Percentiles rank a stretch among this genome's conserved stretches.
Evolutionary conservation across 306 rosid species (phyloP).

Genomic region (Cicer bijugum): DNA sequence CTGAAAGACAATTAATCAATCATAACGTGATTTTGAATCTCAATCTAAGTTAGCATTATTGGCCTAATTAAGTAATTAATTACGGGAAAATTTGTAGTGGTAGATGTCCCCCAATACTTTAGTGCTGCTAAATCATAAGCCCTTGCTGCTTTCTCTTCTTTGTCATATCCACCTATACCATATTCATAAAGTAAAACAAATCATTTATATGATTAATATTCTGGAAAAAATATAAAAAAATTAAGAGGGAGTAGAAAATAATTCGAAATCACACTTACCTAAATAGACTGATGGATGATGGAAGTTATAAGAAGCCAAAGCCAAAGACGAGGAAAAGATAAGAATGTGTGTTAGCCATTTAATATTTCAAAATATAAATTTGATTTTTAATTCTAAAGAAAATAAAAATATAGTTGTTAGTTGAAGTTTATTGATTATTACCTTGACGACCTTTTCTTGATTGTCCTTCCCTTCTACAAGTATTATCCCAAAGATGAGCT

Average conservation of each 20-base stretch:
- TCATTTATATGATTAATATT: neutral
- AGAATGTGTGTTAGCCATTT: neutral
- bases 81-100: conserved; percentile 87
- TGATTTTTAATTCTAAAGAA: neutral
- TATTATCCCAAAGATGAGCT: conserved; percentile 95
- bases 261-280: conserved; percentile 49
- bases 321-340: neutral
- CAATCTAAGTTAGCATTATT: neutral
- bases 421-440: conserved; percentile 27
- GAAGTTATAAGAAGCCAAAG: neutral
- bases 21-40: neutral
- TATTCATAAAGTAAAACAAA: neutral
- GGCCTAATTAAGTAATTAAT: neutral
- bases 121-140: conserved; percentile 92
- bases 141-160: conserved; percentile 95
- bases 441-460: conserved; percentile 76
- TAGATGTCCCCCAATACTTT: conserved; percentile 90
- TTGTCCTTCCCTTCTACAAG: conserved; percentile 87
- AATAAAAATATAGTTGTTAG: neutral
- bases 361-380: neutral
- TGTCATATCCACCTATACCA: conserved; percentile 81
- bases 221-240: neutral
- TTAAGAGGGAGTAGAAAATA: neutral
- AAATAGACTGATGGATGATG: conserved; percentile 65
- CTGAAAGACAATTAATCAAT: conserved; percentile 48